A percentile compares a stretch with the other conserved stretches of the same genome.
Conservation (phyloP, 2,329 filamentous ascomycete genomes). For the Penicillium sp. region DNA sequence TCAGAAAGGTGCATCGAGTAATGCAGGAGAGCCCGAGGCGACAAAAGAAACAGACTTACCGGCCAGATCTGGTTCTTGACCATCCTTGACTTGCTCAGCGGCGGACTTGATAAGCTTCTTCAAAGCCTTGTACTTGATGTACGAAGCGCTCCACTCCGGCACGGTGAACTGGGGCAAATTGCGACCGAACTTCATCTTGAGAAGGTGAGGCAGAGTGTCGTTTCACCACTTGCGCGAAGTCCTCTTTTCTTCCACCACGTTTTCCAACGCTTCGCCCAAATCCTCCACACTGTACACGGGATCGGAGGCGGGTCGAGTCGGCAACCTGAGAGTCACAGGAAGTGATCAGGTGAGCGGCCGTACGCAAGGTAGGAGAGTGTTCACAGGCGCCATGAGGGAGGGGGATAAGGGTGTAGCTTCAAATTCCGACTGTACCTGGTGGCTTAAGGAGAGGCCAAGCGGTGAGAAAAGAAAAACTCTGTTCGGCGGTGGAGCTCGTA, state of each 20-base stretch:
- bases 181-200: slow-evolving; percentile 51
- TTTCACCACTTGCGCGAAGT: neutral
- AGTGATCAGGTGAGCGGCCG: slow-evolving; percentile 25
- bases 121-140: slow-evolving; percentile 57
- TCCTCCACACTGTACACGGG: slow-evolving; percentile 2
- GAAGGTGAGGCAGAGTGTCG: neutral
- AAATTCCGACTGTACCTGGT: slow-evolving; percentile 11
- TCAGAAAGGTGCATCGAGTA: slow-evolving; percentile 18
- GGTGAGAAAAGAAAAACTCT: neutral
- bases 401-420: neutral
- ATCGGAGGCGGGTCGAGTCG: neutral
- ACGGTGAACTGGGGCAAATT: slow-evolving; percentile 51
- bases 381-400: slow-evolving; percentile 17
- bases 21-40: slow-evolving; percentile 1
- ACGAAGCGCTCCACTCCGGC: slow-evolving; percentile 50
- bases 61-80: slow-evolving; percentile 80
- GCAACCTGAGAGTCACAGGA: slow-evolving; percentile 18
- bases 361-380: slow-evolving; percentile 13
- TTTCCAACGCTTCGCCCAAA: neutral
- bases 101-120: slow-evolving; percentile 91
- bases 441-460: neutral
- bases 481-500: neutral
- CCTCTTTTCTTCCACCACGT: neutral
- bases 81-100: slow-evolving; percentile 65
- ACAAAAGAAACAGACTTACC: slow-evolving; percentile 58